Evolutionary conservation across 805 yeast species (phyloP).

Genomic region (Yarrowia yakushimensis): DNA sequence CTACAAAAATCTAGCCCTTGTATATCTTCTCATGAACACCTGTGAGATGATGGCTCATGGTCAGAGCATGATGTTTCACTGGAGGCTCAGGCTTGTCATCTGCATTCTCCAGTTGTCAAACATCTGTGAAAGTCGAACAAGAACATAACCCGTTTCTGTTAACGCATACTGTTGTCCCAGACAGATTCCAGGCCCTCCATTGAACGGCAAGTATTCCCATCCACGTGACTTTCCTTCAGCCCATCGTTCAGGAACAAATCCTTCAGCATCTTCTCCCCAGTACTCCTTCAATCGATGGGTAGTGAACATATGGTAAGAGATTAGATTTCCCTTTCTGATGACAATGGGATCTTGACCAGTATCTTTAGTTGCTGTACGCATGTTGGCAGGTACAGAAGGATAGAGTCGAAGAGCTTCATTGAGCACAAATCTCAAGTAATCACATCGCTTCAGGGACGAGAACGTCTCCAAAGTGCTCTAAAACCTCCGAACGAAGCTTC

Average conservation of each 20-base stretch:
- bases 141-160: conserved; percentile 48
- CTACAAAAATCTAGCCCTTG: neutral
- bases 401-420: conserved; percentile 50
- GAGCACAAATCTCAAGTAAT: conserved; percentile 46
- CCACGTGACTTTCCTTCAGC: conserved; percentile 34
- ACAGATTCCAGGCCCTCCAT: conserved; percentile 56
- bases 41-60: conserved; percentile 13
- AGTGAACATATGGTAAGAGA: conserved; percentile 42
- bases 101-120: conserved; percentile 10
- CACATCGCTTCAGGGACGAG: conserved; percentile 48
- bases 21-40: neutral
- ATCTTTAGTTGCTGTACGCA: conserved; percentile 45
- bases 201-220: conserved; percentile 52
- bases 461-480: conserved; percentile 42
- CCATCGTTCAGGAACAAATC: conserved; percentile 51
- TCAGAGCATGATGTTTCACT: conserved; percentile 1
- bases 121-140: conserved; percentile 41
- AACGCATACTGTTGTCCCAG: conserved; percentile 56
- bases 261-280: conserved; percentile 47
- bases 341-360: conserved; percentile 43
- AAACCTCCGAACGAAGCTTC: conserved; percentile 41
- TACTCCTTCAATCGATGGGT: conserved; percentile 43
- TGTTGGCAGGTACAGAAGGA: conserved; percentile 51
- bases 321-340: conserved; percentile 44
- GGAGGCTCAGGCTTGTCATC: conserved; percentile 17